Percentiles rank a stretch among this genome's conserved stretches.
Conservation (phyloP, 129 eudicot genomes). For the Logfia minima region DNA sequence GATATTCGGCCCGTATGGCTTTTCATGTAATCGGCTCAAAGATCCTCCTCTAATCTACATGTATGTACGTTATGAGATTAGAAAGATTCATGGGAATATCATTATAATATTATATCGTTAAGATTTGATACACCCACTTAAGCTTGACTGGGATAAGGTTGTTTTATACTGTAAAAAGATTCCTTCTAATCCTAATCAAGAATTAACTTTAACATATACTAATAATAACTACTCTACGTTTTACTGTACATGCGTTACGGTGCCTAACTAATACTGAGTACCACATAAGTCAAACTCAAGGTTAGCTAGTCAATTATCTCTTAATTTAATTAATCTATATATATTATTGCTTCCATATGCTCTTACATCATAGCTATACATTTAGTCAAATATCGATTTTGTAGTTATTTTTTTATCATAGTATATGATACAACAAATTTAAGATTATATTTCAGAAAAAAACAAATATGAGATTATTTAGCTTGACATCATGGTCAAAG, state of each 20-base stretch:
- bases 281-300: slow-evolving; percentile 10
- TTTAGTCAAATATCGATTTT: not conserved
- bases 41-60: too few relatives aligned
- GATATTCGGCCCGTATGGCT: too few relatives aligned
- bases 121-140: slow-evolving; percentile 8
- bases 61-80: too few relatives aligned
- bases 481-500: too few relatives aligned
- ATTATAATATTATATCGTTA: slow-evolving; percentile 2
- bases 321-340: not conserved
- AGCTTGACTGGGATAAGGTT: slow-evolving; percentile 22
- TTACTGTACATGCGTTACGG: slow-evolving; percentile 22
- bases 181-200: slow-evolving; percentile 28
- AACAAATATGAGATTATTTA: too few relatives aligned
- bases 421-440: not conserved
- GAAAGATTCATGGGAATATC: too few relatives aligned
- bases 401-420: not conserved
- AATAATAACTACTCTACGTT: not conserved
- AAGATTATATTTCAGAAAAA: not conserved
- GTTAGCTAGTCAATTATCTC: slow-evolving; percentile 16
- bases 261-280: slow-evolving; percentile 21
- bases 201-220: too few relatives aligned
- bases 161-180: slow-evolving; percentile 30
- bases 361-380: slow-evolving; percentile 20
- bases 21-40: too few relatives aligned
- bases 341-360: slow-evolving; percentile 25